These are phyloP conservation scores for Populus hybrid DNA, from an alignment of 441 rosid genomes.

Conservation along the genomic window DNA sequence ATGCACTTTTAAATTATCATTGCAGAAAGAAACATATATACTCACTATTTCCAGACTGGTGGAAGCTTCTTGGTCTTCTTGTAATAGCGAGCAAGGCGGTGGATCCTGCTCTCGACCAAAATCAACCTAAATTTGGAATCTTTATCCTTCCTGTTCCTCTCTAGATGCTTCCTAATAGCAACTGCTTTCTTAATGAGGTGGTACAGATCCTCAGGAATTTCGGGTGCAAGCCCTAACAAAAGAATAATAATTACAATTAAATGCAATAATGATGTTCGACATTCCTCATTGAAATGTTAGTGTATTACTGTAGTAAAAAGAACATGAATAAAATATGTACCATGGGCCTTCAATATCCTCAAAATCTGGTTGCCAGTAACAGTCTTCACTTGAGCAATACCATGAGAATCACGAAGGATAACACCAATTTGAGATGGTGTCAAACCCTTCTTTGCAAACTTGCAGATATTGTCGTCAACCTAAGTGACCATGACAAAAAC, in stretches of 20 bases:
- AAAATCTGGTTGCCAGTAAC: conserved; percentile 77
- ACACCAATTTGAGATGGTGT: conserved; percentile 85
- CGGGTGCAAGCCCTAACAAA: conserved; percentile 65
- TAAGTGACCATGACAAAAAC: conserved; percentile 7
- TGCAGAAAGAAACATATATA: background rate
- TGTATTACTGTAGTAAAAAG: background rate
- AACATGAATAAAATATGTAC: conserved; percentile 11
- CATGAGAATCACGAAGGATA: conserved; percentile 78
- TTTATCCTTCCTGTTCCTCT: conserved; percentile 84
- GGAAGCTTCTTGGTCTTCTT: conserved; percentile 90
- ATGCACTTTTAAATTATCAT: background rate
- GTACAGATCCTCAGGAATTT: conserved; percentile 80
- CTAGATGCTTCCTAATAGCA: conserved; percentile 77
- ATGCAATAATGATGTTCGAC: background rate
- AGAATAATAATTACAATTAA: background rate
- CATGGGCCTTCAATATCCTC: conserved; percentile 67
- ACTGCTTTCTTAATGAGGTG: conserved; percentile 80
- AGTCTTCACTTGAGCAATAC: conserved; percentile 76
- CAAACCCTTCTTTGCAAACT: conserved; percentile 78
- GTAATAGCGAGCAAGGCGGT: conserved; percentile 76
- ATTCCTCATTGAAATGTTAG: background rate
- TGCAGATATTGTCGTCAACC: conserved; percentile 80
- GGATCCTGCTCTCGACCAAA: conserved; percentile 80
- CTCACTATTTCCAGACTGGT: conserved; percentile 83
- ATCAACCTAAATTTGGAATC: conserved; percentile 83